Conservation (phyloP, 164 flowering plant genomes). For the Cinnamomum micranthum region DNA sequence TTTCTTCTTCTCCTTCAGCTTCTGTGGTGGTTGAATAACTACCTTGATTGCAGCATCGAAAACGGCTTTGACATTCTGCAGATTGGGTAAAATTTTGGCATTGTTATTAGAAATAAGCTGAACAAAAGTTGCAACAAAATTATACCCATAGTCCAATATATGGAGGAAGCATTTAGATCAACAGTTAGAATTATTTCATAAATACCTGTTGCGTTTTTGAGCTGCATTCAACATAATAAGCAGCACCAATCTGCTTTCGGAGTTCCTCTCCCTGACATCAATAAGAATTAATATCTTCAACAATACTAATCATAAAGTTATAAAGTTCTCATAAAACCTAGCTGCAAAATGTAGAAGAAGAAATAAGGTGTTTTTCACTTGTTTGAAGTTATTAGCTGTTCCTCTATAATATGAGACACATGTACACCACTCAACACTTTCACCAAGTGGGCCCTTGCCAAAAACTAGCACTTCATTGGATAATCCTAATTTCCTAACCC, state of each 20-base stretch:
- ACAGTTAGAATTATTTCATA: neutral
- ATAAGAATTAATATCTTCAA: slow-evolving; percentile 3
- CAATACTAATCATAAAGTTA: neutral
- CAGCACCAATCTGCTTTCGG: slow-evolving; percentile 87
- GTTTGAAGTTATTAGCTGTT: neutral
- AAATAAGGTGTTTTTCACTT: neutral
- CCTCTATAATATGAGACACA: neutral
- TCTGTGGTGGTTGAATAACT: slow-evolving; percentile 88
- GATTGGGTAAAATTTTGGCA: slow-evolving; percentile 8
- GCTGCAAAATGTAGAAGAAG: neutral
- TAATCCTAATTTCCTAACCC: neutral
- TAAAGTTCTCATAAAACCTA: neutral
- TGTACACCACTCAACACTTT: neutral
- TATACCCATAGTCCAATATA: neutral
- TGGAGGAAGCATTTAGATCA: neutral
- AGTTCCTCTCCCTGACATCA: slow-evolving; percentile 90
- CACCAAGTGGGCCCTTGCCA: neutral
- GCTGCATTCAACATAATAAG: slow-evolving; percentile 92
- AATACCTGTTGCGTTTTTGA: slow-evolving; percentile 98
- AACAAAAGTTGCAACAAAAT: neutral
- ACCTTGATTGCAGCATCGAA: slow-evolving; percentile 96
- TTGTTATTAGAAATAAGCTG: slow-evolving; percentile 1
- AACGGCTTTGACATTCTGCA: slow-evolving; percentile 92
- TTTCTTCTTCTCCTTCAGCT: slow-evolving; percentile 78
- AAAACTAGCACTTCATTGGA: neutral